Evolutionary conservation across 257 asterid genomes (phyloP).

Genomic region (Rauvolfia tetraphylla): DNA sequence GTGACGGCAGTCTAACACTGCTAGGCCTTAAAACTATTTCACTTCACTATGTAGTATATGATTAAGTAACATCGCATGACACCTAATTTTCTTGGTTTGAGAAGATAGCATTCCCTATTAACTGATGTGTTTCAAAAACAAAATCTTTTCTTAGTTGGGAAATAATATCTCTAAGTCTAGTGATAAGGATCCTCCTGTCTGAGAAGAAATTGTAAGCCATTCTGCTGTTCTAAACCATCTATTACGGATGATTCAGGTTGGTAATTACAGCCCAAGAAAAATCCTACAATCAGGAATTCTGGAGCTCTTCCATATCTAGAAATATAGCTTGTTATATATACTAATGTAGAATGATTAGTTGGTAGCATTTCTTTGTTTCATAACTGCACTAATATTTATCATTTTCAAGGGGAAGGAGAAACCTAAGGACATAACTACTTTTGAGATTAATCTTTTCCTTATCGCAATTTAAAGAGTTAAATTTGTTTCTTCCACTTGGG

Average conservation of each 20-base stretch:
- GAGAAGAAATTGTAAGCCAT: not conserved
- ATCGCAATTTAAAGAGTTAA: not conserved
- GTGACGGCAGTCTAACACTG: not conserved
- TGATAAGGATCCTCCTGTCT: not conserved
- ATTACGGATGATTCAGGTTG: not conserved
- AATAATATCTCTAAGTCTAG: not conserved
- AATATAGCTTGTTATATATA: not conserved
- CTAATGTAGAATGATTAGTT: not conserved
- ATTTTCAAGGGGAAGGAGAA: no score
- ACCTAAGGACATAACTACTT: not conserved
- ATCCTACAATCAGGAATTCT: not conserved
- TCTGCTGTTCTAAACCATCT: slow-evolving; percentile 1
- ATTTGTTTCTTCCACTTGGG: not conserved
- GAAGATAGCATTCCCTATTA: not conserved
- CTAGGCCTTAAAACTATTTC: not conserved
- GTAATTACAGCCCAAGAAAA: not conserved
- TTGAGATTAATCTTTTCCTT: not conserved
- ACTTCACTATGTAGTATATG: not conserved
- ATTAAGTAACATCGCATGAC: not conserved
- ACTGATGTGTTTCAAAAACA: not conserved
- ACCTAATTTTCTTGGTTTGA: not conserved
- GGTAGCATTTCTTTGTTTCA: not conserved
- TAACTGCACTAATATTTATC: not conserved
- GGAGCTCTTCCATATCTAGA: not conserved
- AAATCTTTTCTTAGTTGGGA: not conserved